Conservation (phyloP, 176 grass and related monocot species). For the Triticum monococcum region DNA sequence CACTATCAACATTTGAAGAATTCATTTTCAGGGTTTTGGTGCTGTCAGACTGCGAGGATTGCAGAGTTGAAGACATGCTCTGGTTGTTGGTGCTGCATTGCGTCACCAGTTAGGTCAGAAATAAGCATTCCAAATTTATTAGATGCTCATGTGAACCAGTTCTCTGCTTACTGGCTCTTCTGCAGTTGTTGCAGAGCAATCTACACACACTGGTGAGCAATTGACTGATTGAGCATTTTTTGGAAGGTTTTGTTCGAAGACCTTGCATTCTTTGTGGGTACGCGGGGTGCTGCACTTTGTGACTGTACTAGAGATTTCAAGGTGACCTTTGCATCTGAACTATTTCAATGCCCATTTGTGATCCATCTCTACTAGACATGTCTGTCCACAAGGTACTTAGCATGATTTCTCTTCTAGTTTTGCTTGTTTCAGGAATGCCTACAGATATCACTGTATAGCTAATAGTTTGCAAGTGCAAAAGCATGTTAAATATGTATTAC, state of each 20-base stretch:
- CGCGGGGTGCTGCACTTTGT: not conserved
- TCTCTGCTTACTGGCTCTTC: not conserved
- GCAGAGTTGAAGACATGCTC: slow-evolving; percentile 17
- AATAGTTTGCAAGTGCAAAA: too few relatives aligned
- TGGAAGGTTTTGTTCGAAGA: too few relatives aligned
- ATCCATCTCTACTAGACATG: slow-evolving; percentile 34
- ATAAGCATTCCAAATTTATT: slow-evolving; percentile 17
- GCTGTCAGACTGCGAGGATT: slow-evolving; percentile 24
- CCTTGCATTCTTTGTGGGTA: not conserved
- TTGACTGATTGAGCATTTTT: not conserved
- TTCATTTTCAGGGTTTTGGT: slow-evolving; percentile 29
- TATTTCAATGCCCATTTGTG: slow-evolving; percentile 49
- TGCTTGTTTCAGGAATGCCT: slow-evolving; percentile 31
- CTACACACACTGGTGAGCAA: slow-evolving; percentile 7
- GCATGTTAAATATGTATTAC: too few relatives aligned
- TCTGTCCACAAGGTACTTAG: slow-evolving; percentile 34
- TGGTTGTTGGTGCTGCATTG: slow-evolving; percentile 32
- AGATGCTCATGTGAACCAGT: not conserved
- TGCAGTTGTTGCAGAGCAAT: not conserved
- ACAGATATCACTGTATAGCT: slow-evolving; percentile 44
- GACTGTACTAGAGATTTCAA: slow-evolving; percentile 32
- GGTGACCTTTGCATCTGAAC: slow-evolving; percentile 30
- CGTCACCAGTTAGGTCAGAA: slow-evolving; percentile 5
- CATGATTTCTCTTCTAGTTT: not conserved
- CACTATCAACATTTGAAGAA: not conserved